Percentiles rank a stretch among this genome's conserved stretches.
Evolutionary conservation across 139 green algal species (phyloP).

Genomic region (Coelastrella sp.): DNA sequence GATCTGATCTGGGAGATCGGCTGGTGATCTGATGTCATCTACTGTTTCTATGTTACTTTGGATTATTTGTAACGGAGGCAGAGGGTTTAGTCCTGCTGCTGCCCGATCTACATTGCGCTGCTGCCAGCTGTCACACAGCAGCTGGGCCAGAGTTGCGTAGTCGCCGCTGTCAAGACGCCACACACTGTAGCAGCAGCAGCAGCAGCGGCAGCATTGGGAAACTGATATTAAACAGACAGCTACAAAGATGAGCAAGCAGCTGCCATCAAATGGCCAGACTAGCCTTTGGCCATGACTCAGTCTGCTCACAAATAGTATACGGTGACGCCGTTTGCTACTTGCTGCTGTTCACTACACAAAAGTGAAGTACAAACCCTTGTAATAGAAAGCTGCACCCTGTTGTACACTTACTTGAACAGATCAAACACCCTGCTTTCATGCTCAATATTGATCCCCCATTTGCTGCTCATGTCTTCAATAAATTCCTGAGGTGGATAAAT

Average conservation of each 20-base stretch:
- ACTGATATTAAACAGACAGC: no score
- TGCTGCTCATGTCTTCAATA: conserved; percentile 53
- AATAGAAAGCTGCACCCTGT: no score
- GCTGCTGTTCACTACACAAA: no score
- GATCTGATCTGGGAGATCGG: conserved; percentile 57
- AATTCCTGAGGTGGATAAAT: conserved; percentile 60
- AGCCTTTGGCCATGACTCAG: no score
- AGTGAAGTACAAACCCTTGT: no score
- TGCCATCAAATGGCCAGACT: no score
- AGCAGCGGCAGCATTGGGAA: neutral
- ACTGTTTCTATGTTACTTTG: conserved; percentile 65
- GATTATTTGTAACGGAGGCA: conserved; percentile 63
- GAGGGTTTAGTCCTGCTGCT: neutral
- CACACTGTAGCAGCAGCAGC: conserved; percentile 1
- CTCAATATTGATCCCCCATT: conserved; percentile 22
- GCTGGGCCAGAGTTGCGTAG: conserved; percentile 54
- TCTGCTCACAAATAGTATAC: no score
- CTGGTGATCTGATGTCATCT: conserved; percentile 48
- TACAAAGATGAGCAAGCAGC: no score
- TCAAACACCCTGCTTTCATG: conserved; percentile 65
- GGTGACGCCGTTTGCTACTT: no score
- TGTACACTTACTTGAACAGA: conserved; percentile 69
- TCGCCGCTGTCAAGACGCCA: conserved; percentile 61
- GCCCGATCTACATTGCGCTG: conserved; percentile 38
- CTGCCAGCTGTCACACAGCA: conserved; percentile 65